Conservation (phyloP, 2,329 filamentous ascomycete species). For the Rhynchosporium secalis region DNA sequence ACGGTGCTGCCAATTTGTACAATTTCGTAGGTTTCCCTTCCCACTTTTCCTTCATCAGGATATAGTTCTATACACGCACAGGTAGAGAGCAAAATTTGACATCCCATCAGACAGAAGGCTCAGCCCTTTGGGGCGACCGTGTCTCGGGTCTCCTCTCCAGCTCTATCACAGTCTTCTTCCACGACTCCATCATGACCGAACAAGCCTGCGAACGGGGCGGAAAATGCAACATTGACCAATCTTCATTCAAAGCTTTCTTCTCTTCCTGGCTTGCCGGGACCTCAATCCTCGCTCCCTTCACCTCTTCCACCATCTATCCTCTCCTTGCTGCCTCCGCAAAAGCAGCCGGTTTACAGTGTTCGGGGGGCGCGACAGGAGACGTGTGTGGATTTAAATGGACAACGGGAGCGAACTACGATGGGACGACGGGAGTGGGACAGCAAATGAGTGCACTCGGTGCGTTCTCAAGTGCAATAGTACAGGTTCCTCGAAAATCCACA, state of each 20-base stretch:
- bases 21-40: slow-evolving; percentile 52
- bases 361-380: slow-evolving; percentile 55
- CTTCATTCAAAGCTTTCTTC: slow-evolving; percentile 66
- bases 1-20: slow-evolving; percentile 66
- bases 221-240: slow-evolving; percentile 62
- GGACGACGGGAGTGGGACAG: slow-evolving; percentile 63
- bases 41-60: neutral
- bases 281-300: slow-evolving; percentile 64
- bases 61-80: neutral
- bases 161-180: slow-evolving; percentile 52
- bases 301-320: slow-evolving; percentile 52
- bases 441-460: slow-evolving; percentile 70
- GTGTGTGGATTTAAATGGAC: slow-evolving; percentile 64
- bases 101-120: slow-evolving; percentile 42
- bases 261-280: slow-evolving; percentile 61
- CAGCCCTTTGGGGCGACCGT: slow-evolving; percentile 56
- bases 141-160: slow-evolving; percentile 57
- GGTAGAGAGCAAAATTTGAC: neutral
- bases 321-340: slow-evolving; percentile 54
- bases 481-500: slow-evolving; percentile 42
- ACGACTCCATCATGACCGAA: slow-evolving; percentile 58
- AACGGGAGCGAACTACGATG: slow-evolving; percentile 55
- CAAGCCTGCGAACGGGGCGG: slow-evolving; percentile 62
- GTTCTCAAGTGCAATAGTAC: slow-evolving; percentile 59
- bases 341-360: slow-evolving; percentile 59